Percentiles rank a stretch among this genome's conserved stretches.
Evolutionary conservation across 345 rosid species (phyloP).

Genomic region (Lepidium sativum): DNA sequence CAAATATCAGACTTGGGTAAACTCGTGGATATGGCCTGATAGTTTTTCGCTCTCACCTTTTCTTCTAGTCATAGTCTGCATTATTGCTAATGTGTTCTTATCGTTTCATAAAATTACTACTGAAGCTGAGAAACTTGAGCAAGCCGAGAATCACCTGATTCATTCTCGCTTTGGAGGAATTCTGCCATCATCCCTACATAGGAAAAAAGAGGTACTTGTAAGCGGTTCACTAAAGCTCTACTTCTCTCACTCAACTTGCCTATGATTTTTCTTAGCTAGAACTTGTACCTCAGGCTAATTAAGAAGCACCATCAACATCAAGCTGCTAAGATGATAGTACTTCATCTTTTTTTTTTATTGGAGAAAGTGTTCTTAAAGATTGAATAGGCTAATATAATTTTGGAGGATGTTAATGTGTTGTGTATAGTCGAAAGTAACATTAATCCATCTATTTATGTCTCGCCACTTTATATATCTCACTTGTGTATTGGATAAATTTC

Average conservation of each 20-base stretch:
- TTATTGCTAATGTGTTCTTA: neutral
- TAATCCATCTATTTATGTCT: neutral
- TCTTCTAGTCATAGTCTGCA: neutral
- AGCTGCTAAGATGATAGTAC: neutral
- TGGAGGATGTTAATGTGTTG: neutral
- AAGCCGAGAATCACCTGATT: conserved; percentile 79
- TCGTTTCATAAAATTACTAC: neutral
- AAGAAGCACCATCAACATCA: neutral
- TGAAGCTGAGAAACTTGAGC: conserved; percentile 94
- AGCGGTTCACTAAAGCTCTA: neutral
- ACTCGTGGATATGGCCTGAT: neutral
- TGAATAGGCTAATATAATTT: neutral
- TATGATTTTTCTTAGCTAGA: neutral
- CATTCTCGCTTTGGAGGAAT: conserved; percentile 67
- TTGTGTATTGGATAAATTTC: conserved; percentile 18
- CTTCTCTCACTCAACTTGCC: neutral
- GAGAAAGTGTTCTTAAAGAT: neutral
- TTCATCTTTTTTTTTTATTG: neutral
- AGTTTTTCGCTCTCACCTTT: neutral
- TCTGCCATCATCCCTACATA: conserved; percentile 52
- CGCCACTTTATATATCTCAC: neutral
- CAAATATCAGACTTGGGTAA: conserved; percentile 98
- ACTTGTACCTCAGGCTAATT: neutral
- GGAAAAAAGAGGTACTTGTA: conserved; percentile 77
- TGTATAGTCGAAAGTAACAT: neutral